phyloP scores from a whole-genome alignment of 106 monocot genomes.

The Dioscorea alata region DNA sequence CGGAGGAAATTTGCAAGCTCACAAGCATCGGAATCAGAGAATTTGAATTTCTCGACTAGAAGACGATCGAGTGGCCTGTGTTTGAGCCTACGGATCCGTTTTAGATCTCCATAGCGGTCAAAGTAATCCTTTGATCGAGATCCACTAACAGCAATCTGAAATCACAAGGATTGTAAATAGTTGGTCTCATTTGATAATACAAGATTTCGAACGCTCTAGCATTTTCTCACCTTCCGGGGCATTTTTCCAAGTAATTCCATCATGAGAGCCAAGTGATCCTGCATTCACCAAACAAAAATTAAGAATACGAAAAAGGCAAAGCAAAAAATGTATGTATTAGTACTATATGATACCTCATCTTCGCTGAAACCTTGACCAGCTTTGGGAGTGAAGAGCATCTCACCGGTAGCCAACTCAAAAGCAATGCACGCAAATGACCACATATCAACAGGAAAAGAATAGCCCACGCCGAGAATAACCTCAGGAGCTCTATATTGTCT shows the following conservation, averaged over 20 bases:
- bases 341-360: slow-evolving; percentile 62
- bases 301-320: too few species aligned
- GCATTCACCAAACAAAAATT: slow-evolving; percentile 6
- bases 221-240: slow-evolving; percentile 57
- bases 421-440: slow-evolving; percentile 95
- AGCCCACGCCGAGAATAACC: slow-evolving; percentile 81
- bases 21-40: slow-evolving; percentile 48
- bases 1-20: slow-evolving; percentile 61
- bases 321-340: too few species aligned
- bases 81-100: slow-evolving; percentile 81
- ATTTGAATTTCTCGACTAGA: slow-evolving; percentile 73
- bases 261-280: slow-evolving; percentile 96
- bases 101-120: slow-evolving; percentile 80
- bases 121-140: slow-evolving; percentile 84
- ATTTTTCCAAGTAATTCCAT: slow-evolving; percentile 98
- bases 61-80: slow-evolving; percentile 55
- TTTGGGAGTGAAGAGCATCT: slow-evolving; percentile 74
- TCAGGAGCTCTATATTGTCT: slow-evolving; percentile 90
- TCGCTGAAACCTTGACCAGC: slow-evolving; percentile 60
- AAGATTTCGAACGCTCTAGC: neutral
- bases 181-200: neutral
- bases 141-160: slow-evolving; percentile 62
- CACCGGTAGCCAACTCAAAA: slow-evolving; percentile 97
- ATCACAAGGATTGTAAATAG: neutral
- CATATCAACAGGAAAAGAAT: slow-evolving; percentile 75